Base-by-base conservation (phyloP, 1,284 basidiomycete genomes). In the Rhodotorula mucilaginosa region DNA sequence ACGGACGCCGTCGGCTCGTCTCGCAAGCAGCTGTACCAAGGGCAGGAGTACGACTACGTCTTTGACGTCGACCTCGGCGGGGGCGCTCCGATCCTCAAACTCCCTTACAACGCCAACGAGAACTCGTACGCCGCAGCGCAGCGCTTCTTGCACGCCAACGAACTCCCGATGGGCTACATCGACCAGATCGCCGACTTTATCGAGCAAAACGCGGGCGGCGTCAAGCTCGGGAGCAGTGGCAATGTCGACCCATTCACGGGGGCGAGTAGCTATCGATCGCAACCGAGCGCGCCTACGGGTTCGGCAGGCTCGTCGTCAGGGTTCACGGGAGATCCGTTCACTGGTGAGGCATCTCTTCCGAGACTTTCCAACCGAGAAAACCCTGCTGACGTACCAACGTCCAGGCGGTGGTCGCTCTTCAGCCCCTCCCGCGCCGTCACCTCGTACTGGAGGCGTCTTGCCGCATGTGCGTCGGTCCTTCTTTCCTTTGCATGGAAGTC, bases 11-110 rank as follows among this genome's bases (percentile, higher is more conserved):
- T 97, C 59, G 92, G 93, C 15, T 88, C 89, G 59, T 87, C 88
- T 13, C 86, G 90, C 71, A 97, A 93, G 82, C 92, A 96, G 81
- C 85, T 96, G 8, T 90, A 91, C 80, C 77, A 82, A 52, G 97
- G 97, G 46, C 89, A 90, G 80, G 96, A 98, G 82, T 99, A 95
- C 79, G 97, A 99, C 82, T 96, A 97, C 79, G 96, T 99, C 13
- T 99, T 99, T 79, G 95, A 98, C 79, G 95, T 99, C 26, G 96
- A 98, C 79, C 90, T 98, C 44, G 86, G 92, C 74, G 96, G 98
- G 75, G 96, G 93, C 12, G 88, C 88, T 31, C 95, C 96, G 10
- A 90, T 94, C 10, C 85, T 99, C 74, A 98, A 98, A 80, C 86
- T 99, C 47, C 95, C 96, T 0, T 99, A 92, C 82, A 98, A 98